phyloP scores from a whole-genome alignment of 176 grass and related monocot genomes.

The Eleusine coracana region DNA sequence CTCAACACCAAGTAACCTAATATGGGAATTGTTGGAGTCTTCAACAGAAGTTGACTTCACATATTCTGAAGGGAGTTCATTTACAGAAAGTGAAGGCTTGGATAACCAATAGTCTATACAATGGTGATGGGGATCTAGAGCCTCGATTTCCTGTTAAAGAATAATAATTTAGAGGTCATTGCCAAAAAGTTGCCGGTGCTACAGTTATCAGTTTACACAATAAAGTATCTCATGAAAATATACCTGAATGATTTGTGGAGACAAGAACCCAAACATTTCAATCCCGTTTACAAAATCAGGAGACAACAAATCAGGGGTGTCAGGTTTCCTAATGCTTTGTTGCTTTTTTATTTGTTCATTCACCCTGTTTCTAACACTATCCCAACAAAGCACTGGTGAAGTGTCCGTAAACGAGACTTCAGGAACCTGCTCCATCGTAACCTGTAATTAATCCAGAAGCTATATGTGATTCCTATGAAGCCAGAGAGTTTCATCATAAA shows the following conservation, averaged over 20 bases:
- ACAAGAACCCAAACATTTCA: conserved; percentile 91
- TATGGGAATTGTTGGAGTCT: conserved; percentile 22
- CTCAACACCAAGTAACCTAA: conserved; percentile 47
- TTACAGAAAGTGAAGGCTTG: conserved; percentile 29
- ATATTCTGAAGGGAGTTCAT: conserved; percentile 33
- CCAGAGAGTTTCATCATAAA: conserved; percentile 14
- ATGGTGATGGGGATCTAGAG: conserved; percentile 58
- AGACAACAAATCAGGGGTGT: conserved; percentile 41
- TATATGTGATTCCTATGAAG: conserved; percentile 27
- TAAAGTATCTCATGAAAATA: conserved; percentile 12
- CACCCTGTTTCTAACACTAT: conserved; percentile 57
- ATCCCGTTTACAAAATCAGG: conserved; percentile 53
- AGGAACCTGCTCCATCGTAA: conserved; percentile 53
- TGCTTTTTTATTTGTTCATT: conserved; percentile 65
- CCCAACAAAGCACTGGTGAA: conserved; percentile 68
- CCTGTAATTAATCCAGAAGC: conserved; percentile 41
- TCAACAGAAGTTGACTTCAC: neutral
- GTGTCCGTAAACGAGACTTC: conserved; percentile 56
- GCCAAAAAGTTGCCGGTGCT: conserved; percentile 3
- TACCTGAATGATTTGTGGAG: conserved; percentile 66
- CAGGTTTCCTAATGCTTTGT: conserved; percentile 39
- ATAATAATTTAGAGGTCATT: conserved; percentile 25
- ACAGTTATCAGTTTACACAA: conserved; percentile 6
- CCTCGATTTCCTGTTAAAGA: conserved; percentile 66
- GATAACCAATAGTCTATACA: conserved; percentile 80